Conservation (phyloP, 805 yeast genomes). For the Candida silvicultrix region DNA sequence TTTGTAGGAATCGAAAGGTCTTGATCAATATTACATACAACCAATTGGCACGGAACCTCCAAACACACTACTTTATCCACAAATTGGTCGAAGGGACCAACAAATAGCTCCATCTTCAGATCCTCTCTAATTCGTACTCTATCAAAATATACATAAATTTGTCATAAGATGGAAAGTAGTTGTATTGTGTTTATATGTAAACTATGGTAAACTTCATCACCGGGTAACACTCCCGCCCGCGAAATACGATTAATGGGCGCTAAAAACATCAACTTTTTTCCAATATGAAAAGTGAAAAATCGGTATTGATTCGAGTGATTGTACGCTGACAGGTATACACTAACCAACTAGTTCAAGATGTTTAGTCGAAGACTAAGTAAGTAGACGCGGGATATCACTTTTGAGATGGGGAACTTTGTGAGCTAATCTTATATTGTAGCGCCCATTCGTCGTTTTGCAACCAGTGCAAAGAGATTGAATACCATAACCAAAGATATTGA, state of each 20-base stretch:
- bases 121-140: too few species aligned
- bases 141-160: too few species aligned
- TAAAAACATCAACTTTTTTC: too few species aligned
- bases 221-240: background rate
- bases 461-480: background rate
- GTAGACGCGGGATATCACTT: background rate
- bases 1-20: background rate
- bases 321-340: too few species aligned
- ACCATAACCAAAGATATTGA: background rate
- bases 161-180: too few species aligned
- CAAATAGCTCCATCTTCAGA: background rate
- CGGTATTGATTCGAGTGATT: too few species aligned
- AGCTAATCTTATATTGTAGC: too few species aligned
- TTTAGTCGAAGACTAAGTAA: background rate
- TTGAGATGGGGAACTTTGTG: too few species aligned
- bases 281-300: too few species aligned
- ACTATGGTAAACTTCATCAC: background rate
- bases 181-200: too few species aligned
- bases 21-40: background rate
- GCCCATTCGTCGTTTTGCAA: background rate
- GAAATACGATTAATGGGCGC: too few species aligned
- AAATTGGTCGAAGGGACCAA: background rate
- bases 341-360: background rate
- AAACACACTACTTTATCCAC: background rate
- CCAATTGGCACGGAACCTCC: background rate